Base-by-base conservation (phyloP, 345 rosid genomes). In the Hypericum perforatum region DNA sequence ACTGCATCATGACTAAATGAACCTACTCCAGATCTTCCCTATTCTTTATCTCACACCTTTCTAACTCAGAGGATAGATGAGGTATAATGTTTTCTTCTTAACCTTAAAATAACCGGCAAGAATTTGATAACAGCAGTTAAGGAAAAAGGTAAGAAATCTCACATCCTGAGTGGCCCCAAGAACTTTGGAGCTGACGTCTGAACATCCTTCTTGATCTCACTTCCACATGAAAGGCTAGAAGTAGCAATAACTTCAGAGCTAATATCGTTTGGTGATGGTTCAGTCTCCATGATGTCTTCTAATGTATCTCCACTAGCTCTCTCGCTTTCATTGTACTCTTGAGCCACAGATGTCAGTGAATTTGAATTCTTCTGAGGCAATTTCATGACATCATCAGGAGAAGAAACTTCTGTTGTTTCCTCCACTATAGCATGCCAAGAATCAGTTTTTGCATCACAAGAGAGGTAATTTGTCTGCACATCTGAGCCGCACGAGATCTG, bases 131-230 rank as follows among this genome's bases (percentile, higher is more conserved):
- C 57, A 16, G 11, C 16, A 11, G 11, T 11, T 50, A 5, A 7
- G 6, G 6, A 47, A 41, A 43, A 11, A 58, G 29, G 9, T 22
- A 29, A 16, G 48, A 50, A 39, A 10, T 53, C 77, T 74, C 49
- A 80, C 95, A 85, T 76, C 52, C 61, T 60, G 6, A 55, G 50
- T 11, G 74, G 68, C 41, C 50, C 70, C 52, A 63, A 52, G 59
- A 57, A 57, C 61, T 61, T 70, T 43, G 51, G 54, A 57, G 69
- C 45, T 32, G 65, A 56, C 46, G 52, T 67, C 50, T 44, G 61
- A 38, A 45, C 12, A 49, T 74, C 70, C 57, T 60, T 60, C 56
- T 40, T 60, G 43, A 49, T 41, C 52, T 50, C 32, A 63, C 41
- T n/a, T 14, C 54, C 61, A 43, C 49, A 56, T 47, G 73, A 54